Base-by-base conservation (phyloP, 768 basidiomycete species). In the Russula abietina region DNA sequence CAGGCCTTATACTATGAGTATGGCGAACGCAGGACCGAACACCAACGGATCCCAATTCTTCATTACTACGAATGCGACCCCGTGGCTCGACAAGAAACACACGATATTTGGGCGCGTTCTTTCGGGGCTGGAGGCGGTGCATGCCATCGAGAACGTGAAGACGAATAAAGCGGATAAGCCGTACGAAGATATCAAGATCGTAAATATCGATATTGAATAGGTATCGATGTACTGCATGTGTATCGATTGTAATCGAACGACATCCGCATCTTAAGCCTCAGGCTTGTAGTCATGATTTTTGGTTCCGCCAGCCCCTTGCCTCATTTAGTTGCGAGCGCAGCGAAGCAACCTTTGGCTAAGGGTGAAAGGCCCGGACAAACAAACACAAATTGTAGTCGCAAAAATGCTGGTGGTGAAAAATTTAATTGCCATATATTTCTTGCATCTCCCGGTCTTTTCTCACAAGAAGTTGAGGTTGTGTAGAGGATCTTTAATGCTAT, bases 11-110 rank as follows among this genome's bases (percentile, higher is more conserved):
- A 96, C 91, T 4, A 80, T 98, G 60, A 93, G 91, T 70, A 96
- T 97, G 94, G 93, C 93, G 9, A 94, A 95, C 70, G 91, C 90
- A 6, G 95, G 94, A 4, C 86, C 91, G 8, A 77, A 75, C 50
- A 97, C 95, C 39, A 98, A 98, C 71, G 96, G 94, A 0, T 94
- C 91, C 2, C 96, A 99, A 71, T 99, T 98, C 79, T 99, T 98
- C 78, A 93, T 98, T 72, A 98, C 95, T 9, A 97, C 94, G 5
- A 94, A 87, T 2, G 88, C 94, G 8, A 92, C 91, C 9, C 91
- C 93, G 8, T 96, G 93, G 93, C 76, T 96, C 65, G 93, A 97
- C 74, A 88, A 84, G 73, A 93, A 91, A 69, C 88, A 91, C 71
- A 96, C 92, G 0, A 90, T 98, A 67, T 98, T 98, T 69, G 96